Base-by-base conservation (phyloP, 352 stramenopile genomes). In the Phytophthora pini region DNA sequence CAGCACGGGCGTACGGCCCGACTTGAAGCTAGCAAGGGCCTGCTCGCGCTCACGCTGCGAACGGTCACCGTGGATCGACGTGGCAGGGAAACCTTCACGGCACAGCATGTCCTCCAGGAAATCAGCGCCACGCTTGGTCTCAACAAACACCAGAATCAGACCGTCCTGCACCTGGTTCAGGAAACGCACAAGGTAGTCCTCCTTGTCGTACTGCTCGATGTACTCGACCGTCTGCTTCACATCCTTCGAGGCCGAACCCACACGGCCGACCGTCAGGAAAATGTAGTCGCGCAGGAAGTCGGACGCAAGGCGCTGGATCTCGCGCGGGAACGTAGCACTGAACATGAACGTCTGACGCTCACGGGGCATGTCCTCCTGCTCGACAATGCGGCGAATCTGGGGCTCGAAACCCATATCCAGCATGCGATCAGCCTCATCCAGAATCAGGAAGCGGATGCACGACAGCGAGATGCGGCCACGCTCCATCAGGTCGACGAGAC, bases 261-360 rank as follows among this genome's bases (percentile, higher is more conserved):
- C 98, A 72, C 98, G 89, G 52, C 98, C 98, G 8, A 99, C 97
- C 13, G 97, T 99, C 32, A 99, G 74, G 79, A 99, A 99, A 70
- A 99, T 97, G 77, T 99, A 99, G 76, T 99, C 95, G 34, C 89
- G 76, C 76, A 99, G 78, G 77, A 99, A 99, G 72, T 99, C 98
- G 20, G 88, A 90, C 2, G 98, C 98, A 5, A 99, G 81, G 27
- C 92, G 88, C 84, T 99, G 95, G 61, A 99, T 99, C 68, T 99
- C 95, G 22, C 90, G 83, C 10, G 98, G 97, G 82, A 99, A 99
- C n/a, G 98, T 99, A 2, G 98, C 98, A 72, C 87, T 98, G 74
- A 99, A 99, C 97, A 99, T 99, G 81, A 99, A 99, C 24, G 97
- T 99, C 79, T 99, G 97, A 40, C 97, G 88, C 45, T 99, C 97